Percentiles rank a stretch among this genome's conserved stretches.
Conservation (phyloP, 1,284 basidiomycete species). For the Apiotrichum veenhuisii region DNA sequence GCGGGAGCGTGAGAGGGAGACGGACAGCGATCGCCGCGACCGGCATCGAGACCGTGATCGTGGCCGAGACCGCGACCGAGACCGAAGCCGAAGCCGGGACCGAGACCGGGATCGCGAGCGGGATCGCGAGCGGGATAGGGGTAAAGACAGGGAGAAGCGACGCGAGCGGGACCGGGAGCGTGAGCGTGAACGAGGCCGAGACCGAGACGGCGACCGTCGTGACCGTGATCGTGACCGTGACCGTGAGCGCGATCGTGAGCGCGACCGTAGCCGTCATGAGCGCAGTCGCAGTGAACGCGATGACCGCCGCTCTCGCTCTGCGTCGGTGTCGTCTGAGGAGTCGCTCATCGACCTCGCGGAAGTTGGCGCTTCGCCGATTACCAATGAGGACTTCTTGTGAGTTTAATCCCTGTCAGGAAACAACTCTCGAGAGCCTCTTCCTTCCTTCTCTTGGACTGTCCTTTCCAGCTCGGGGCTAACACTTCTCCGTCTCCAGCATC, state of each 20-base stretch:
- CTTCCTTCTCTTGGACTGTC: no score
- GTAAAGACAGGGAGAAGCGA: no score
- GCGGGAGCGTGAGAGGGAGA: neutral
- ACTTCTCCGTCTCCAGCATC: constrained; percentile 14
- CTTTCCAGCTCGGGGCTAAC: neutral
- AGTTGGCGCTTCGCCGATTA: constrained; percentile 39
- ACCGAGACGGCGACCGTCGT: neutral
- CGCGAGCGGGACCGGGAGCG: no score
- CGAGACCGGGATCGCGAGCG: constrained; percentile 8
- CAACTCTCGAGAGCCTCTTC: no score
- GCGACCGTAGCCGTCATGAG: neutral
- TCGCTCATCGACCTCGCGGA: constrained; percentile 34
- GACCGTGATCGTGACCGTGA: constrained; percentile 1
- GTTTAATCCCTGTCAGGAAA: no score
- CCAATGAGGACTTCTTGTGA: constrained; percentile 47
- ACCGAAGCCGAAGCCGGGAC: constrained; percentile 5
- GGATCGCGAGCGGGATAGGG: neutral
- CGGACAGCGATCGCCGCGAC: neutral
- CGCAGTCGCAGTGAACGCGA: neutral
- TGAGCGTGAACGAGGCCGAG: neutral
- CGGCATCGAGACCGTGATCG: no score
- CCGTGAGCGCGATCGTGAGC: neutral
- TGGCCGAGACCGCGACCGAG: neutral
- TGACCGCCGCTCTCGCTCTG: constrained; percentile 8
- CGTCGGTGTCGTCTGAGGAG: constrained; percentile 22